Base-by-base conservation (phyloP, 78 protist genomes). In the Chrysochromulina tobinii region DNA sequence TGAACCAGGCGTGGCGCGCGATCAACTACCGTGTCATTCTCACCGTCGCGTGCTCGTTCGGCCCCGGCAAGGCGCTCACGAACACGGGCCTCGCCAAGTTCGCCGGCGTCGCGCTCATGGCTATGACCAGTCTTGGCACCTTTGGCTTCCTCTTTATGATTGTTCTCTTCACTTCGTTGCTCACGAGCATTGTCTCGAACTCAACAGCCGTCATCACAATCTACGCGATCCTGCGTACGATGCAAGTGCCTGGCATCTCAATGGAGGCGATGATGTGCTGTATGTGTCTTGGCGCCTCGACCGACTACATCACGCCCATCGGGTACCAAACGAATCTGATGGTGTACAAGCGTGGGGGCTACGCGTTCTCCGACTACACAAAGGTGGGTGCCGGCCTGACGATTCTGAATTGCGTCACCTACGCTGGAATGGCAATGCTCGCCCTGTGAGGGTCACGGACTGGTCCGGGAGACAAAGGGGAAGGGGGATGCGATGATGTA, bases 321-420 rank as follows among this genome's bases (percentile, higher is more conserved):
- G 89, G 89, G 59, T 84, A 84, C 25, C 93, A 91, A 81, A 91
- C 93, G 6, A 91, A 91, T 75, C 69, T 91, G 58, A 83, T 91
- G 90, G 93, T 91, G 17, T 23, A 23, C 58, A 38, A 53, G 5
- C 69, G 59, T 3, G 93, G 93, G 2, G 90, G 86, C n/a, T 91
- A 91, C 86, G 12, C 50, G 48, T 85, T 58, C 59, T 23, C 9
- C 20, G 85, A 91, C 87, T 91, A 38, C 25, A 1, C 25, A 18
- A 54, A 5, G n/a, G 11, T 38, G 73, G 89, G 89, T 1, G 64
- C 48, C 55, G 21, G 5, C 61, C 87, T 81, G 25, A 75, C 57
- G 12, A 7, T 75, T 11, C 12, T 75, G 64, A 38, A 38, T 38
- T 38, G 38, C 38, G 38, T 38, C 38, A 38, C 38, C 38, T 38